phyloP scores from a whole-genome alignment of 176 grass and related monocot species.

The Lolium multiflorum region DNA sequence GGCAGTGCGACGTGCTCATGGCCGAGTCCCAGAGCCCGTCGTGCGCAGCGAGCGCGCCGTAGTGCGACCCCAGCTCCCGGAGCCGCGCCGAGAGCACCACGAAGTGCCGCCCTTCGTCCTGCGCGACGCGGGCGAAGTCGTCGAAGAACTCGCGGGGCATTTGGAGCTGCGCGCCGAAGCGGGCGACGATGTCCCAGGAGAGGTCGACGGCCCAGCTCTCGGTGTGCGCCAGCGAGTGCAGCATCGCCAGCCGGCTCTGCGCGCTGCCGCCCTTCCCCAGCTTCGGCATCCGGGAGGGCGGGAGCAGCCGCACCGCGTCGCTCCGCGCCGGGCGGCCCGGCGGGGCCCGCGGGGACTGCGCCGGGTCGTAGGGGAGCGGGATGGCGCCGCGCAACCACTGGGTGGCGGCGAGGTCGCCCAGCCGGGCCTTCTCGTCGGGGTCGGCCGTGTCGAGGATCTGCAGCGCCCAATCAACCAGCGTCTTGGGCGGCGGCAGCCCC shows the following conservation, averaged over 20 bases:
- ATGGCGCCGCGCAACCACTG: slow-evolving; percentile 69
- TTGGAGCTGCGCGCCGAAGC: slow-evolving; percentile 58
- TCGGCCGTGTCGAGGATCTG: slow-evolving; percentile 68
- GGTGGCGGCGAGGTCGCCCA: slow-evolving; percentile 58
- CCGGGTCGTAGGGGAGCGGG: slow-evolving; percentile 54
- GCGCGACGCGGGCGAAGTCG: slow-evolving; percentile 76
- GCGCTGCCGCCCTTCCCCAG: slow-evolving; percentile 83
- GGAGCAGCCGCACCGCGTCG: slow-evolving; percentile 65
- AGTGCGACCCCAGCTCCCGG: slow-evolving; percentile 68
- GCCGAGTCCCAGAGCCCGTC: slow-evolving; percentile 95
- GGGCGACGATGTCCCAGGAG: slow-evolving; percentile 90
- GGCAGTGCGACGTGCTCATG: slow-evolving; percentile 60
- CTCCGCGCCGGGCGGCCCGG: slow-evolving; percentile 75
- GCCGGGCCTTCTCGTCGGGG: slow-evolving; percentile 79
- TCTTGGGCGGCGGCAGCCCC: slow-evolving; percentile 34
- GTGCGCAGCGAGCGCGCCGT: slow-evolving; percentile 84
- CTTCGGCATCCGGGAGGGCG: slow-evolving; percentile 73
- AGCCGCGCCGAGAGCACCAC: slow-evolving; percentile 66
- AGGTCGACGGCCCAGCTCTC: slow-evolving; percentile 99
- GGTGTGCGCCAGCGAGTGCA: slow-evolving; percentile 89
- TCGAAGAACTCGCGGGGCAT: slow-evolving; percentile 89
- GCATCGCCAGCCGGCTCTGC: slow-evolving; percentile 78
- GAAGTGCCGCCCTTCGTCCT: slow-evolving; percentile 82
- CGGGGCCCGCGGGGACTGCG: slow-evolving; percentile 18
- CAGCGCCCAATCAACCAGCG: slow-evolving; percentile 80